Evolutionary conservation across 2,329 filamentous ascomycete genomes (phyloP), one percentile per base, ranked within the genome.

Genomic region (Aureobasidium sp.): DNA sequence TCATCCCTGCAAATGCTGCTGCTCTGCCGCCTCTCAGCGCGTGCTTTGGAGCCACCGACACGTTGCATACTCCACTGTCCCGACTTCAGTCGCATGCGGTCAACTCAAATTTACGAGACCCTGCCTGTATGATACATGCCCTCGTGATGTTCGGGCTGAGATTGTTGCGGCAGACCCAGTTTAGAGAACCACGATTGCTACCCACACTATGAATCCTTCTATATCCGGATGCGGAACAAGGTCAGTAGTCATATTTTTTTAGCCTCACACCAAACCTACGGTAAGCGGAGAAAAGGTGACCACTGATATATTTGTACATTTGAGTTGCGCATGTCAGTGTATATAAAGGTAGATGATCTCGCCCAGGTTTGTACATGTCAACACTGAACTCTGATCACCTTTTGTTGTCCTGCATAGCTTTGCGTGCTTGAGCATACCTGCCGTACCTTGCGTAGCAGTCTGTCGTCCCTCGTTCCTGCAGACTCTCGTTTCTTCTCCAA

Each of bases 271-370:
- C 55, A 39, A 48, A 32, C 15, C 41, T 34, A 27, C 29, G 32
- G 55, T 59, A 59, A 39, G 55, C 26, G n/a, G 43, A 47, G 43
- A 59, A 20, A 20, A 47, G 20, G 29, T 13, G 29, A 36, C n/a
- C 3, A 13, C 17, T 27, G 55, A 15, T 37, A n/a, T 20, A 39
- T 36, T 20, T 34, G 15, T 59, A 37, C 10, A 27, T 7, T 29
- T 6, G 32, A 27, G 15, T 3, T 13, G 52, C 34, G 3, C 10
- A 29, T 34, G 15, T 12, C 17, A 17, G 43, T 27, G 32, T 29
- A 27, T 59, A 59, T 59, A 60, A 60, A 60, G 57, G 57, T 51
- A 51, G 57, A 46, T 43, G 32, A 26, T 24, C 26, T 50, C 47
- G 20, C 26, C 46, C 26, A n/a, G 27, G 32, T 39, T 12, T 26